A percentile compares a stretch with the other conserved stretches of the same genome.
These are phyloP conservation scores for Coniochaeta ligniaria DNA, from an alignment of 2,329 filamentous ascomycete genomes.

Conservation along the genomic window DNA sequence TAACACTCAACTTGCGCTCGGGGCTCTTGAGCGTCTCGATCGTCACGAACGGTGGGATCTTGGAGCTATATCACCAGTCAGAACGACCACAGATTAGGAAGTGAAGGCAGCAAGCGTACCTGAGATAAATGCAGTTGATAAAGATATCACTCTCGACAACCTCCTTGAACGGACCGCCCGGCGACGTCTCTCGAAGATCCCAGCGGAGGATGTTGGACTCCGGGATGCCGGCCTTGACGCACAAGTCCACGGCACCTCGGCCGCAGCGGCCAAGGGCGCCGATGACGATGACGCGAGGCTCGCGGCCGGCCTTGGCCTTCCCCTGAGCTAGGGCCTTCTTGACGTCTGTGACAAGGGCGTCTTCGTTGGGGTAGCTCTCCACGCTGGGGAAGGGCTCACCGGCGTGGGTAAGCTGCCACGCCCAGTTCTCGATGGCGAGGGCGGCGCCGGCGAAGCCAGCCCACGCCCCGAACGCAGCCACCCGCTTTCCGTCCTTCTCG, in stretches of 20 bases:
- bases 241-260: slow-evolving; percentile 72
- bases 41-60: slow-evolving; percentile 79
- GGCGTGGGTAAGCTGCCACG: slow-evolving; percentile 68
- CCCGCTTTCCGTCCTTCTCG: slow-evolving; percentile 60
- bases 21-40: slow-evolving; percentile 57
- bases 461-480: slow-evolving; percentile 64
- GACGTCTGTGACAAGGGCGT: slow-evolving; percentile 62
- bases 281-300: slow-evolving; percentile 72
- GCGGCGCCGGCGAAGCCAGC: slow-evolving; percentile 70
- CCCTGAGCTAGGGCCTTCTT: slow-evolving; percentile 62
- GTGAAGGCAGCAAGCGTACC: no score
- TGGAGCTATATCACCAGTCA: slow-evolving; percentile 22
- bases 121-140: slow-evolving; percentile 82
- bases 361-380: slow-evolving; percentile 64
- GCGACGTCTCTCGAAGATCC: slow-evolving; percentile 72
- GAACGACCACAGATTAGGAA: no score
- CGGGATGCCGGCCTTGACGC: slow-evolving; percentile 65
- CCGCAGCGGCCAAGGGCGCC: slow-evolving; percentile 76
- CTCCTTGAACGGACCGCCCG: slow-evolving; percentile 68
- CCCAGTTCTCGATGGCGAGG: slow-evolving; percentile 71
- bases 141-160: slow-evolving; percentile 63
- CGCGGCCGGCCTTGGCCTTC: slow-evolving; percentile 53
- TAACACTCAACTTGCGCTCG: slow-evolving; percentile 65
- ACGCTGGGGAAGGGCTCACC: slow-evolving; percentile 54
- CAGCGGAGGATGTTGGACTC: slow-evolving; percentile 55